These are phyloP conservation scores for Elongisporangium anandrum DNA, from an alignment of 352 stramenopile species.

Conservation along the genomic window DNA sequence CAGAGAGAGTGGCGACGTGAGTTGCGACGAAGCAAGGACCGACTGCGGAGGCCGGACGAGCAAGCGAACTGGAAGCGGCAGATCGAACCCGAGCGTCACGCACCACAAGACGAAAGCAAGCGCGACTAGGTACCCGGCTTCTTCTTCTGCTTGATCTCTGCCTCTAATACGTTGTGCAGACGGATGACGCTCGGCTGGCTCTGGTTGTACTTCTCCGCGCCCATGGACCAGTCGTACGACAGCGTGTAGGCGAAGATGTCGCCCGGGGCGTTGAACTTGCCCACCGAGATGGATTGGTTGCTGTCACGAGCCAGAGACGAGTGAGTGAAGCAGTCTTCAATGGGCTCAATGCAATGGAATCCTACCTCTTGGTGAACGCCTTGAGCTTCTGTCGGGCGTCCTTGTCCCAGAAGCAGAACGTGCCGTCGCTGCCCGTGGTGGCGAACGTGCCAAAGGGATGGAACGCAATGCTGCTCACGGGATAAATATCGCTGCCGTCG, in stretches of 20 bases:
- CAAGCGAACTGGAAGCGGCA: conserved; percentile 1
- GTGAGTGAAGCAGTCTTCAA: neutral
- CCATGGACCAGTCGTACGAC: conserved; percentile 97
- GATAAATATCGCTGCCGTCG: conserved; percentile 83
- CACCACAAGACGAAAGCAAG: conserved; percentile 27
- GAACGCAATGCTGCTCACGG: conserved; percentile 89
- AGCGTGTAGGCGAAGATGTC: conserved; percentile 96
- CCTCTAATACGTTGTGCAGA: conserved; percentile 89
- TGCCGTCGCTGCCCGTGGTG: conserved; percentile 93
- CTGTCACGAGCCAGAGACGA: conserved; percentile 16
- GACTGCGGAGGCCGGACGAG: neutral
- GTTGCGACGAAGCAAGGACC: neutral
- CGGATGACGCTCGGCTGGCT: conserved; percentile 89
- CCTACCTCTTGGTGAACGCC: conserved; percentile 75
- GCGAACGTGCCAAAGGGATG: conserved; percentile 94
- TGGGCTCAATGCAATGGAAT: neutral
- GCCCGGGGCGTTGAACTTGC: conserved; percentile 91
- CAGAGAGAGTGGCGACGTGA: conserved; percentile 6
- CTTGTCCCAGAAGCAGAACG: conserved; percentile 99
- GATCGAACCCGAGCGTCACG: conserved; percentile 3
- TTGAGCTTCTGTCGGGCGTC: conserved; percentile 97
- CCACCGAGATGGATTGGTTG: conserved; percentile 88
- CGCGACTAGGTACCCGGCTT: conserved; percentile 73
- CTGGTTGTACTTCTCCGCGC: conserved; percentile 86
- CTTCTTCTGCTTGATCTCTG: conserved; percentile 95